A percentile compares a stretch with the other conserved stretches of the same genome.
phyloP scores from a whole-genome alignment of 169 alveolate genomes.

The Eimeria tenella region DNA sequence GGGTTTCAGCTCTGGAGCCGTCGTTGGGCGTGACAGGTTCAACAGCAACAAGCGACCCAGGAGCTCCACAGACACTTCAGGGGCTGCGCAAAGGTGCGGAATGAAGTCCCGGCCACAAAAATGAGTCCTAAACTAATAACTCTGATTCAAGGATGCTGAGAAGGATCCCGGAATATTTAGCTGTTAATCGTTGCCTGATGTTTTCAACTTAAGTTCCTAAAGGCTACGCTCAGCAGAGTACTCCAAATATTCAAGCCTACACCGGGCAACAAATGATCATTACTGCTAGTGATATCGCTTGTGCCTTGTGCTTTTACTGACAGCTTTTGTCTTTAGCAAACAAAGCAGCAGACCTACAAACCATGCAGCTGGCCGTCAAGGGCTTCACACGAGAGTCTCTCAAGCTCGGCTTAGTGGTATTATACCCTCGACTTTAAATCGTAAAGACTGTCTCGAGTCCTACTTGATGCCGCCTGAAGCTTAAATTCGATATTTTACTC shows the following conservation, averaged over 20 bases:
- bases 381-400: constrained; percentile 52
- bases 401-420: constrained; percentile 21
- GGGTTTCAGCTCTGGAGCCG: too few relatives aligned
- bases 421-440: background rate
- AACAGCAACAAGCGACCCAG: constrained; percentile 57
- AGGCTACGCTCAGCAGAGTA: background rate
- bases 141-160: background rate
- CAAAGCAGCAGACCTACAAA: constrained; percentile 33
- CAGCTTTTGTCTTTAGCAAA: constrained; percentile 34
- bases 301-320: background rate
- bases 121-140: background rate
- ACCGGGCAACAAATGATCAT: too few relatives aligned
- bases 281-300: background rate
- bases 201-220: background rate
- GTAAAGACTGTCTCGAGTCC: background rate
- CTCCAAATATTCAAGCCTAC: background rate
- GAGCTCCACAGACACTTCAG: constrained; percentile 53
- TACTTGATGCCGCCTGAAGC: background rate
- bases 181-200: too few relatives aligned
- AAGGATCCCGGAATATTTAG: background rate
- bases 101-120: background rate
- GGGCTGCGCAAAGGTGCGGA: constrained; percentile 40
- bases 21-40: constrained; percentile 7
- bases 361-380: constrained; percentile 47
- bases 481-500: background rate